Base-by-base conservation (phyloP, 768 basidiomycete species). In the Lenzites betulinus region DNA sequence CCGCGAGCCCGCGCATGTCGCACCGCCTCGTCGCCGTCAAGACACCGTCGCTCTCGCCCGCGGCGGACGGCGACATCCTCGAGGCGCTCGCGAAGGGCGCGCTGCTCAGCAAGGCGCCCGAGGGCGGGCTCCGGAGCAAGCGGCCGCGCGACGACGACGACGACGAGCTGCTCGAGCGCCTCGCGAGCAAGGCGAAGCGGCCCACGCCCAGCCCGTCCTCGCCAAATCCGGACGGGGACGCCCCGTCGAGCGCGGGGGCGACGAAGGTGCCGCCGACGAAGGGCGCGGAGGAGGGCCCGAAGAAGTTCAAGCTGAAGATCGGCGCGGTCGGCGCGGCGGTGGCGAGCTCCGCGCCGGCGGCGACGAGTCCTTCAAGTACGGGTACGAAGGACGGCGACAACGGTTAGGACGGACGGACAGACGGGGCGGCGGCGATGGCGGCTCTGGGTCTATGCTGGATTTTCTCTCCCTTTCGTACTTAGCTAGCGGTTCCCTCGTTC, bases 221-320 rank as follows among this genome's bases (percentile, higher is more conserved):
- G 46, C 77, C 79, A 67, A 85, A 82, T 68, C 78, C 74, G 39
- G 72, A 70, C 64, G 55, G 54, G 53, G 59, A 61, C 50, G 18
- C 57, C 58, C 51, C 54, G 18, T 33, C 60, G 4, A 65, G 59
- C 20, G 53, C 51, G 4, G 66, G 59, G 25, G 53, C 51, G 1
- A 47, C 55, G 16, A 70, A 66, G 53, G 46, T 72, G n/a, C 70
- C 69, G 52, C 67, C 76, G 63, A 67, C 73, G 58, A 81, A 82
- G 73, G 71, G 72, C 49, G 76, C 79, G 35, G 84, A 85, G 64
- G 83, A 83, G 58, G 83, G 82, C 41, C 78, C 77, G 53, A 90
- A 87, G 74, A 90, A 89, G 71, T 82, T 93, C 69, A 91, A 90
- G 75, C 77, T 93, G 60, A 88, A 84, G 73, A 79, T 92, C 60